Conservation (phyloP, 2,329 filamentous ascomycete genomes). For the Decorospora gaudefroyi region DNA sequence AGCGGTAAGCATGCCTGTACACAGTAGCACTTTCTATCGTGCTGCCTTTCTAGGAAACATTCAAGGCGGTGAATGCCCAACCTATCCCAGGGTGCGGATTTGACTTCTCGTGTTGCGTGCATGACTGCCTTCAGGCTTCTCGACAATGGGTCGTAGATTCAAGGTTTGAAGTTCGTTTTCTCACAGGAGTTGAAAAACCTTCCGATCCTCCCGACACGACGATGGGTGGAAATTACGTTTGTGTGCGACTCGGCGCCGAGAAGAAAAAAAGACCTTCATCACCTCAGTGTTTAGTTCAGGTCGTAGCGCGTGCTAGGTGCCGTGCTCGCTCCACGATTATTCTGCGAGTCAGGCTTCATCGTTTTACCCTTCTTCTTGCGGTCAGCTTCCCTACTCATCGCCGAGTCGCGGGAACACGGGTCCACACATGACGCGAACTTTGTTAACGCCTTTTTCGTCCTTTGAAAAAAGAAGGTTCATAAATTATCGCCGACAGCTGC, state of each 20-base stretch:
- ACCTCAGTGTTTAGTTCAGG: conserved; percentile 1
- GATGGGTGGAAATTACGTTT: conserved; percentile 3
- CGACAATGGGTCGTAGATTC: no score
- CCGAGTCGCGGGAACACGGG: conserved; percentile 5
- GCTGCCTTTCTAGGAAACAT: no score
- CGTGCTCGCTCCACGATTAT: conserved; percentile 9
- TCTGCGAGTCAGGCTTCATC: conserved; percentile 12
- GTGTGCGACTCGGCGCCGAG: conserved; percentile 1
- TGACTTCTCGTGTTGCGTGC: conserved; percentile 1
- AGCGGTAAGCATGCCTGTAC: no score
- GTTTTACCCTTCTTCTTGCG: conserved; percentile 2
- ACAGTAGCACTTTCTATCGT: no score
- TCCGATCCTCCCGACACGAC: no score
- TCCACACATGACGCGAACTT: conserved; percentile 7
- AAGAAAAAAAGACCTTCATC: neutral
- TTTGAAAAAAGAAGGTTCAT: conserved; percentile 4
- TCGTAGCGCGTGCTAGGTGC: conserved; percentile 5
- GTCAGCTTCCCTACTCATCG: conserved; percentile 3
- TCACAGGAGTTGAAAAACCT: no score
- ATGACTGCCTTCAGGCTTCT: no score
- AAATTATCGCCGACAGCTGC: conserved; percentile 8
- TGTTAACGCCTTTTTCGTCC: conserved; percentile 1
- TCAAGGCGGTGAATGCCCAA: no score
- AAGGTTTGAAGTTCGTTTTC: no score
- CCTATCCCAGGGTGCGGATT: no score